phyloP scores from a whole-genome alignment of 2,329 filamentous ascomycete species.

The Sarocladiaceae sp. region DNA sequence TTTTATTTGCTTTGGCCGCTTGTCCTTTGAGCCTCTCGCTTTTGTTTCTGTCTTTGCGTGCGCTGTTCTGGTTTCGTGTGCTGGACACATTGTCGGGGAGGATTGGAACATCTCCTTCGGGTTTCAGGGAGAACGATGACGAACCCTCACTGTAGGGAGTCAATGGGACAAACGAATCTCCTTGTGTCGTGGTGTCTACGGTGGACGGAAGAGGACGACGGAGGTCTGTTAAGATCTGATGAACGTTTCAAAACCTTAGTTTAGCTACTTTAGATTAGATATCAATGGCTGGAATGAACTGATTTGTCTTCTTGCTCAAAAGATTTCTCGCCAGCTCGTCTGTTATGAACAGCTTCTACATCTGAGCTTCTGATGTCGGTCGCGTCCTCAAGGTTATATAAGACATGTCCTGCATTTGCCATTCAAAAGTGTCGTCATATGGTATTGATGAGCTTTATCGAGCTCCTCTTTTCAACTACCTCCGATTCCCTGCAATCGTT shows the following conservation, averaged over 20 bases:
- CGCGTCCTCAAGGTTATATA: too few relatives aligned
- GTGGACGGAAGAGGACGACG: too few relatives aligned
- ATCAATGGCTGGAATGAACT: background rate
- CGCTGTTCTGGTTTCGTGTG: background rate
- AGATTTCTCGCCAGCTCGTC: too few relatives aligned
- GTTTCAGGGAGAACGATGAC: background rate
- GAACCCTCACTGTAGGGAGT: background rate
- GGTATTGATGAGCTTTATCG: too few relatives aligned
- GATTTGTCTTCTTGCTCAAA: background rate
- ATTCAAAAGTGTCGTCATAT: too few relatives aligned
- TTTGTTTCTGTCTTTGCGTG: background rate
- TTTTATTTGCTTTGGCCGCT: background rate
- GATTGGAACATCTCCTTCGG: background rate
- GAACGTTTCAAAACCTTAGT: background rate
- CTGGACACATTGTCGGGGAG: conserved; percentile 4
- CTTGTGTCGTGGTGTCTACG: background rate
- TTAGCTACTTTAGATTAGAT: conserved; percentile 8
- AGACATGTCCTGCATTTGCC: too few relatives aligned
- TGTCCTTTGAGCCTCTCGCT: background rate
- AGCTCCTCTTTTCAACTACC: too few relatives aligned
- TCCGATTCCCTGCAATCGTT: too few relatives aligned
- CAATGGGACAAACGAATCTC: conserved; percentile 4
- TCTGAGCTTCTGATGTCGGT: too few relatives aligned
- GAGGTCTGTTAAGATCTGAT: background rate
- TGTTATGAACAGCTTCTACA: too few relatives aligned